Evolutionary conservation across 2,329 filamentous ascomycete genomes (phyloP), one percentile per base, ranked within the genome.

Genomic region (Knufia petricola): DNA sequence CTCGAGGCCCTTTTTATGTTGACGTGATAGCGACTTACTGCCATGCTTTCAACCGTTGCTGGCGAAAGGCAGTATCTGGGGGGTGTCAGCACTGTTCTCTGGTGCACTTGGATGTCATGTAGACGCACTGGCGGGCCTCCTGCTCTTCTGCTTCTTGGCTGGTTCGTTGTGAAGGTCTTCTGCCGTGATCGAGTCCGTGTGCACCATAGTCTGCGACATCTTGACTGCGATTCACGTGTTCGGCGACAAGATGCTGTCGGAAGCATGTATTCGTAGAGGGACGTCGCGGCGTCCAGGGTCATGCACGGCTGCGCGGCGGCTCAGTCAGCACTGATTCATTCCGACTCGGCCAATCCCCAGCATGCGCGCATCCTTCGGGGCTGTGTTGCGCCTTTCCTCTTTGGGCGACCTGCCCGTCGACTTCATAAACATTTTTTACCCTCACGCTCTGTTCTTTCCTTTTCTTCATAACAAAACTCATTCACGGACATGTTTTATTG

Each of bases 41-140:
- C 92, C 92, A 98, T 72, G 92, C 92, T 71, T 96, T 95, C 67
- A 98, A 71, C 64, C 92, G 82, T 69, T 98, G 92, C 66, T 98
- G 92, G 60, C 92, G 80, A 66, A 96, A 98, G 9, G 92, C 92
- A 51, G 90, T 96, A 71, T 96, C 87, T 94, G 62, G 49, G 52
- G 55, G 30, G 37, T 49, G 24, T 52, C 37, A 55, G 52, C 48
- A 48, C 26, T 30, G 30, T 49, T 24, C 40, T 50, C 49, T 40
- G 9, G 20, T 40, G 8, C 19, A 15, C 21, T 26, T 41, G 24
- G 50, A n/a, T n/a, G n/a, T n/a, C n/a, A n/a, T n/a, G n/a, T 44
- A 42, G 41, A 64, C 77, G 66, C 68, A 94, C 88, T 95, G 59
- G 88, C 87, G 59, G 90, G 90, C 69, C 87, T 83, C 69, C 85